A percentile compares a stretch with the other conserved stretches of the same genome.
Conservation (phyloP, 192 early-diverging fungal genomes). For the Backusella morwellensis region DNA sequence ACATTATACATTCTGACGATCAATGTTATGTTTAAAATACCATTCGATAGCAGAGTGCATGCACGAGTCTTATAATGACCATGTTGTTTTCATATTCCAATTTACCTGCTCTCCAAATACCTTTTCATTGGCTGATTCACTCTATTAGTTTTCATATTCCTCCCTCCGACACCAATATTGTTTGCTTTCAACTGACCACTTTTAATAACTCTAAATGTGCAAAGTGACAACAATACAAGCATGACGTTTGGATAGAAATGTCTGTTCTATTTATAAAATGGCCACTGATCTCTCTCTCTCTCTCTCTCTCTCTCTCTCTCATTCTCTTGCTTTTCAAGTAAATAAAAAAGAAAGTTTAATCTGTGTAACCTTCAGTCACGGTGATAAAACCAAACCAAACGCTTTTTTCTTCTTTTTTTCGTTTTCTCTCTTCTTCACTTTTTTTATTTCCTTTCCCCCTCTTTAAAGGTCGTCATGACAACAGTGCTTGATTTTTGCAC, state of each 20-base stretch:
- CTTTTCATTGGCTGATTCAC: too few relatives aligned
- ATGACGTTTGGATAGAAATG: neutral
- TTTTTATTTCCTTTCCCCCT: neutral
- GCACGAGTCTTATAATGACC: too few relatives aligned
- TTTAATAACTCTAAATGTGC: too few relatives aligned
- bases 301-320: neutral
- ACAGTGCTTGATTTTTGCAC: constrained; percentile 45
- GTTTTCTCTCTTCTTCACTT: neutral
- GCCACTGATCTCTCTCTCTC: neutral
- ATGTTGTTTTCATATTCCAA: too few relatives aligned
- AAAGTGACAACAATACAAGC: neutral
- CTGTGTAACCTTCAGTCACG: neutral
- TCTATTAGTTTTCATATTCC: too few relatives aligned
- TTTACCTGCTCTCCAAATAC: too few relatives aligned
- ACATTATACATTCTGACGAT: too few relatives aligned
- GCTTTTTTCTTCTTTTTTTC: neutral
- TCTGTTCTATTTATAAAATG: neutral
- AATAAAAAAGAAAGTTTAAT: neutral
- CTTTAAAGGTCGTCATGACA: neutral
- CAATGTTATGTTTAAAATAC: too few relatives aligned
- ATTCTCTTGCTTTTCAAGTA: neutral
- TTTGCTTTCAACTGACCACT: too few relatives aligned
- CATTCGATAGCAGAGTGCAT: too few relatives aligned
- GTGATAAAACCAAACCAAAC: neutral
- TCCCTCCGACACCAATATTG: too few relatives aligned